Base-by-base conservation (phyloP, 2,329 filamentous ascomycete genomes). In the Pseudocercospora musae region DNA sequence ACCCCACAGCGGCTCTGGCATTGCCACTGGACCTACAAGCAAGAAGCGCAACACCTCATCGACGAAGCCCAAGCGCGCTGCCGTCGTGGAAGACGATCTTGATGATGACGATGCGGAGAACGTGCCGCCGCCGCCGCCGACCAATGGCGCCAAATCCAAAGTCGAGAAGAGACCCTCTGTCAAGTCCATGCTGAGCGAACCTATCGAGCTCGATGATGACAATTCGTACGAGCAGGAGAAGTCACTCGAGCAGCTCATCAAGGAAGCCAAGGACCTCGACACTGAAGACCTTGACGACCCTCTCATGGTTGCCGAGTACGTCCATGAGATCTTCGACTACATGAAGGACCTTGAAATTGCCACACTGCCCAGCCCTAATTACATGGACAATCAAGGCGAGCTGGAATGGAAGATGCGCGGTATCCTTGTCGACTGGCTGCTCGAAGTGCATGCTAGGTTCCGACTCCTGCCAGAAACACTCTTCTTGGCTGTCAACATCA, bases 401-500 rank as follows among this genome's bases (percentile, higher is more conserved):
- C 84, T 99, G 11, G 94, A 97, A 78, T 99, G 95, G 95, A 96
- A 96, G 85, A 97, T 96, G 81, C 91, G 95, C 71, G 94, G 93
- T 67, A 97, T 99, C 69, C 86, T 99, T 59, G 88, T 98, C 69
- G 95, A 99, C 80, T 99, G 95, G 95, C 85, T 99, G 68, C 93
- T 99, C 66, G 95, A 99, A 78, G 95, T 99, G 52, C 95, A 99
- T 81, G 96, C 92, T 21, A 91, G 94, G 61, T 99, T 98, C 83
- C 90, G 95, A 70, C 87, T 99, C 18, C 85, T 98, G 46, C 95
- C 95, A 21, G 95, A 99, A 81, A 98, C 95, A 2, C 85, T 98
- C 50, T 99, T 97, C 85, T 86, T 99, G 40, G 89, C 93, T 50
- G 91, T 97, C 84, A 99, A 98, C 84, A 92, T 98, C 77, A 96